Evolutionary conservation across 371 early-diverging fungal genomes (phyloP).

Genomic region (Mortierella sp.): DNA sequence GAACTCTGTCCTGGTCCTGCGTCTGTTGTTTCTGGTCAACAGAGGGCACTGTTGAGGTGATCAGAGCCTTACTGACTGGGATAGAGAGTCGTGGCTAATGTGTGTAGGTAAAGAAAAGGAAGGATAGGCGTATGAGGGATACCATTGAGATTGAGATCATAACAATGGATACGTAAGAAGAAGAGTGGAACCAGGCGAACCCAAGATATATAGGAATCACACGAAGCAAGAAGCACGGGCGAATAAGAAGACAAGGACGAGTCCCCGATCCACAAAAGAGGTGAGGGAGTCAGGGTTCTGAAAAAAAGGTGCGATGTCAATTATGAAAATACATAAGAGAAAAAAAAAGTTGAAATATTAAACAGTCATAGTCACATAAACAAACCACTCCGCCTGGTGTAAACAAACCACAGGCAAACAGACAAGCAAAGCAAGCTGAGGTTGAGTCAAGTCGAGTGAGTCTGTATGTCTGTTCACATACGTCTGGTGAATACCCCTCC

Average conservation of each 20-base stretch:
- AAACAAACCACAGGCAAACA: conserved; percentile 35
- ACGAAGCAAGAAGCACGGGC: not conserved
- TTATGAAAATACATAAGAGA: not conserved
- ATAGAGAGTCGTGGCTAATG: conserved; percentile 64
- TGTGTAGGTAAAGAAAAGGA: not conserved
- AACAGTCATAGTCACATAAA: conserved; percentile 45
- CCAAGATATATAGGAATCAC: not conserved
- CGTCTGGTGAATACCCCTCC: not conserved
- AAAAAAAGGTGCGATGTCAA: conserved; percentile 1
- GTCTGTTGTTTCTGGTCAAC: not conserved
- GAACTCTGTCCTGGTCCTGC: not conserved
- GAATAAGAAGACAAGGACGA: conserved; percentile 7
- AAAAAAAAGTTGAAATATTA: conserved; percentile 6
- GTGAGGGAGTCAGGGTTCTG: conserved; percentile 14
- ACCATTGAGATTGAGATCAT: not conserved
- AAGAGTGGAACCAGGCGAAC: not conserved
- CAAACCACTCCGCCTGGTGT: conserved; percentile 24
- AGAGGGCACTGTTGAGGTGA: conserved; percentile 13
- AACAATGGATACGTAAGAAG: not conserved
- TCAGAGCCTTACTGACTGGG: conserved; percentile 38
- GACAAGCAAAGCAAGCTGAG: not conserved
- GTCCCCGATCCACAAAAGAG: conserved; percentile 11
- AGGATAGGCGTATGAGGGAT: not conserved
- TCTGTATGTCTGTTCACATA: not conserved
- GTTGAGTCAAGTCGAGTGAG: not conserved